Evolutionary conservation across 495 filamentous ascomycete species (phyloP).

Genomic region (Venustampulla echinocandica): DNA sequence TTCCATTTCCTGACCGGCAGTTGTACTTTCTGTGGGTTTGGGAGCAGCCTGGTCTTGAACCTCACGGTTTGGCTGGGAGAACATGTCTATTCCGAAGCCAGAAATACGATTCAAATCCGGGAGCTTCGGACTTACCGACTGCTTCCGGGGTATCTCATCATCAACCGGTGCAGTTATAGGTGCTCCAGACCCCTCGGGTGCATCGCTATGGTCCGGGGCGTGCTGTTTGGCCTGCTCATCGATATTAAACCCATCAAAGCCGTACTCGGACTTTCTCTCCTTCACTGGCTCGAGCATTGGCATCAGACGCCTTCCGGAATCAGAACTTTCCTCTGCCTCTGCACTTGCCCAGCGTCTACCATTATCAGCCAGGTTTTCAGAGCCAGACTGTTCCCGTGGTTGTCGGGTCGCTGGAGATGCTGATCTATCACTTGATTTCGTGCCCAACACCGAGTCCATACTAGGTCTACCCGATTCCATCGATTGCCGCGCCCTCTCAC

Average conservation of each 20-base stretch:
- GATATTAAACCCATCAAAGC: slow-evolving; percentile 33
- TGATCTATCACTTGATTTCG: slow-evolving; percentile 7
- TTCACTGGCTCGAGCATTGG: slow-evolving; percentile 44
- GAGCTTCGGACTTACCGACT: slow-evolving; percentile 44
- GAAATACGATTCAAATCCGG: slow-evolving; percentile 60
- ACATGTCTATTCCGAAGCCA: slow-evolving; percentile 43
- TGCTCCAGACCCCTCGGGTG: neutral
- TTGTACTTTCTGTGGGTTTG: neutral
- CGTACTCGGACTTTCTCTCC: slow-evolving; percentile 52
- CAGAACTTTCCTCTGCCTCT: slow-evolving; percentile 22
- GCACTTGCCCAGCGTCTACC: slow-evolving; percentile 19
- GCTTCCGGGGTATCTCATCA: slow-evolving; percentile 8
- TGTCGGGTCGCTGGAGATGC: slow-evolving; percentile 13
- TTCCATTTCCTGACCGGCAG: slow-evolving; percentile 1
- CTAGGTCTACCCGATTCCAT: slow-evolving; percentile 43
- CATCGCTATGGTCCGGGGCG: neutral
- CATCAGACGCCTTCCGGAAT: slow-evolving; percentile 25
- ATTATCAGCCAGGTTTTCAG: slow-evolving; percentile 8
- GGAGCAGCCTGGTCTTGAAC: neutral
- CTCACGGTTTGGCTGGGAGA: slow-evolving; percentile 3
- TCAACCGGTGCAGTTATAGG: neutral
- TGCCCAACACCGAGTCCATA: slow-evolving; percentile 29
- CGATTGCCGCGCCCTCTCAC: slow-evolving; percentile 52
- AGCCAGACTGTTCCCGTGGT: slow-evolving; percentile 7
- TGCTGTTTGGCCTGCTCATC: slow-evolving; percentile 3